These are phyloP conservation scores for Apiospora rasikravindrae DNA, from an alignment of 2,329 filamentous ascomycete genomes.

Conservation along the genomic window DNA sequence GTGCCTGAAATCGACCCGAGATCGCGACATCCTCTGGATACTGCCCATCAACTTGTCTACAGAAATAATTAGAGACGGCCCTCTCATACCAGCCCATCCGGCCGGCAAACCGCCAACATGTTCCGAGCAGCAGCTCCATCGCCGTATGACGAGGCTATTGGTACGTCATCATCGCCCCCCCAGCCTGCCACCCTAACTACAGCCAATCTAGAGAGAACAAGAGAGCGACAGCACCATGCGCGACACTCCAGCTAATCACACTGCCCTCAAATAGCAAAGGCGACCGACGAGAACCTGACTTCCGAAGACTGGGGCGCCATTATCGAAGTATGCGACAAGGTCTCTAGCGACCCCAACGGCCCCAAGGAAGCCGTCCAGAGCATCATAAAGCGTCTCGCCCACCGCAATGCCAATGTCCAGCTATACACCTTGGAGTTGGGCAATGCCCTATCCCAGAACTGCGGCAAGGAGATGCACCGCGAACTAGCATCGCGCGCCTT, in stretches of 20 bases:
- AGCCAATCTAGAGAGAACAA: neutral
- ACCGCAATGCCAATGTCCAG: slow-evolving; percentile 95
- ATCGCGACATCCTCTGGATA: neutral
- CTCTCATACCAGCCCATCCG: neutral
- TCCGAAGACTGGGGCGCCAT: slow-evolving; percentile 74
- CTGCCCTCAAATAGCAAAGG: slow-evolving; percentile 57
- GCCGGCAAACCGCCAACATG: slow-evolving; percentile 46
- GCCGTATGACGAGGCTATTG: slow-evolving; percentile 62
- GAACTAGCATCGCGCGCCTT: slow-evolving; percentile 91
- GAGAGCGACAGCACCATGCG: neutral
- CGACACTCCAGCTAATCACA: slow-evolving; percentile 27
- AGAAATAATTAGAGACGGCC: neutral
- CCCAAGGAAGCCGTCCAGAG: slow-evolving; percentile 86
- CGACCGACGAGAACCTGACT: slow-evolving; percentile 97
- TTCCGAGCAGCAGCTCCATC: slow-evolving; percentile 61
- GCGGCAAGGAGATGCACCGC: slow-evolving; percentile 83
- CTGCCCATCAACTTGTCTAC: neutral
- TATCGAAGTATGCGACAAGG: slow-evolving; percentile 68
- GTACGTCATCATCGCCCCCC: slow-evolving; percentile 31
- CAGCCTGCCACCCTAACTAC: slow-evolving; percentile 9
- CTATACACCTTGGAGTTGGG: slow-evolving; percentile 93
- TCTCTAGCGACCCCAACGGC: slow-evolving; percentile 58
- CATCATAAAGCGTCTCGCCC: slow-evolving; percentile 89
- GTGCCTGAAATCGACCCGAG: neutral
- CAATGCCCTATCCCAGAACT: slow-evolving; percentile 92